Evolutionary conservation across 2,329 filamentous ascomycete genomes (phyloP).

Genomic region (Alternaria metachromatica): DNA sequence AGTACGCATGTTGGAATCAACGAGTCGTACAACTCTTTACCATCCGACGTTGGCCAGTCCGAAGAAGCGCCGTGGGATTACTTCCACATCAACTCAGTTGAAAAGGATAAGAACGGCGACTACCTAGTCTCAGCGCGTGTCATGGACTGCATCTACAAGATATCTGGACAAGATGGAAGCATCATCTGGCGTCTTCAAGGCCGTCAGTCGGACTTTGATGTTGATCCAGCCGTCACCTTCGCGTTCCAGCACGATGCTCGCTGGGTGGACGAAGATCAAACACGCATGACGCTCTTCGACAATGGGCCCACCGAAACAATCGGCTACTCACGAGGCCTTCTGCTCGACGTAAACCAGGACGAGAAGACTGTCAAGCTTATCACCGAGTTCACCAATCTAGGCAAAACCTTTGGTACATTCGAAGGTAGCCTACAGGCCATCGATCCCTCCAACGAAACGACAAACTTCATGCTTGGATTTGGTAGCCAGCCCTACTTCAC

Average conservation of each 20-base stretch:
- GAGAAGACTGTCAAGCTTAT: slow-evolving; percentile 54
- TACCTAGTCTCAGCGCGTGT: slow-evolving; percentile 30
- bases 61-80: slow-evolving; percentile 48
- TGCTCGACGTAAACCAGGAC: slow-evolving; percentile 49
- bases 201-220: slow-evolving; percentile 21
- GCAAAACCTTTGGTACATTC: slow-evolving; percentile 46
- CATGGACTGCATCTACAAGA: slow-evolving; percentile 24
- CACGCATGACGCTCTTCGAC: slow-evolving; percentile 49
- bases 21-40: slow-evolving; percentile 31
- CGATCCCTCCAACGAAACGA: slow-evolving; percentile 31
- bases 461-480: slow-evolving; percentile 57
- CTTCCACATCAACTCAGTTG: slow-evolving; percentile 48
- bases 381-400: slow-evolving; percentile 50
- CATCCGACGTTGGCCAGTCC: slow-evolving; percentile 31
- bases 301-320: slow-evolving; percentile 38
- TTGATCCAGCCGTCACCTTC: slow-evolving; percentile 17
- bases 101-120: slow-evolving; percentile 34
- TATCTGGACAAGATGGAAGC: slow-evolving; percentile 20
- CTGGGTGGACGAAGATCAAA: slow-evolving; percentile 25
- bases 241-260: slow-evolving; percentile 31
- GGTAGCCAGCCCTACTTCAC: slow-evolving; percentile 57
- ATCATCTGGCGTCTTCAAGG: slow-evolving; percentile 41
- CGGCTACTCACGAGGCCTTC: slow-evolving; percentile 41
- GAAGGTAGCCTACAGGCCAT: slow-evolving; percentile 53
- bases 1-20: slow-evolving; percentile 43